A percentile compares a stretch with the other conserved stretches of the same genome.
These are phyloP conservation scores for Fusarium nodosum DNA, from an alignment of 2,329 filamentous ascomycete genomes.

Conservation along the genomic window DNA sequence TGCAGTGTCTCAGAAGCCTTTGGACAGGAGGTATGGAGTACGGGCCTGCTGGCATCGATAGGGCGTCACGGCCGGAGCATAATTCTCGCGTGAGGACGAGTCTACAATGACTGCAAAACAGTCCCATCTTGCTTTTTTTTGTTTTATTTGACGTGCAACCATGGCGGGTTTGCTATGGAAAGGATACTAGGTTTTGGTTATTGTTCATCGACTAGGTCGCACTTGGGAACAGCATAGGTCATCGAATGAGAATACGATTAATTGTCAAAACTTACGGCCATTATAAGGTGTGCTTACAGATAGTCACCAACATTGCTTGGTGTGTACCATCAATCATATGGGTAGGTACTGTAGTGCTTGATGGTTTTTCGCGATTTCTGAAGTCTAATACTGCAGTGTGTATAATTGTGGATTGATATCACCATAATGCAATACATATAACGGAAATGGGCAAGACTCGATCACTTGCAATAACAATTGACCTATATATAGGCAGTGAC, in stretches of 20 bases:
- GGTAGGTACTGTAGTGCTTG: no score
- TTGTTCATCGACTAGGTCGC: slow-evolving; percentile 27
- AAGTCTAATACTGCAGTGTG: no score
- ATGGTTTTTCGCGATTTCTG: no score
- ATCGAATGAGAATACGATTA: slow-evolving; percentile 38
- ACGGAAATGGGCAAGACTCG: background rate
- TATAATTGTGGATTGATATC: background rate
- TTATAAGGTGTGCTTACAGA: background rate
- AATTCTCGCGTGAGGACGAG: background rate
- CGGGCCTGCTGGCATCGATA: background rate
- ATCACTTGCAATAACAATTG: no score
- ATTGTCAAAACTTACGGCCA: background rate
- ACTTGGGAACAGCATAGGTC: slow-evolving; percentile 27
- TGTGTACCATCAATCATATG: no score
- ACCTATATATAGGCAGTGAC: no score
- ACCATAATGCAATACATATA: background rate
- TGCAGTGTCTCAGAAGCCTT: background rate
- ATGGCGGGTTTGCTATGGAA: slow-evolving; percentile 23
- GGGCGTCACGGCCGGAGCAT: background rate
- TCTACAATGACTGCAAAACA: background rate
- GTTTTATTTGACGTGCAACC: slow-evolving; percentile 10
- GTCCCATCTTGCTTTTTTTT: slow-evolving; percentile 3
- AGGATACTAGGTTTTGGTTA: slow-evolving; percentile 20
- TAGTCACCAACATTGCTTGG: background rate
- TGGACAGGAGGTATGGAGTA: background rate